phyloP scores from a whole-genome alignment of 78 protist species.

The Isochrysis galbana region DNA sequence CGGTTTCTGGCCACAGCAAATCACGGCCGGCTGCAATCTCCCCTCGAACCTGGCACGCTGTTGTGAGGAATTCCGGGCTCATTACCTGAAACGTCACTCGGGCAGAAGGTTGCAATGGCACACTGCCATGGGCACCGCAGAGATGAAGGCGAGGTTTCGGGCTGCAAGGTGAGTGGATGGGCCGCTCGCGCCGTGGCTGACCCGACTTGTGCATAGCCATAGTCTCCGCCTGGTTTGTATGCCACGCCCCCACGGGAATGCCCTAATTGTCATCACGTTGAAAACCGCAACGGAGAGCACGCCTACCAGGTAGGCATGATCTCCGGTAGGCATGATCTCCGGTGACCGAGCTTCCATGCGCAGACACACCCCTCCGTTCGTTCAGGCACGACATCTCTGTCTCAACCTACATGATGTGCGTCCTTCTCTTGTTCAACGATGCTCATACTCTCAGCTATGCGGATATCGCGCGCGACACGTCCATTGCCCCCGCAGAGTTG shows the following conservation, averaged over 20 bases:
- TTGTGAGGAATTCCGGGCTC: slow-evolving; percentile 62
- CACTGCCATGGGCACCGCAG: slow-evolving; percentile 85
- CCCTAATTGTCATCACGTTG: too few relatives aligned
- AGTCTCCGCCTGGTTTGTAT: too few relatives aligned
- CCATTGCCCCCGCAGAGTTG: slow-evolving; percentile 44
- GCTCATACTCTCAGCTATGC: background rate
- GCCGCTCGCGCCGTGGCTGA: too few relatives aligned
- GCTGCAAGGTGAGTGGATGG: too few relatives aligned
- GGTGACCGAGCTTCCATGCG: too few relatives aligned
- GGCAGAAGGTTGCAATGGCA: slow-evolving; percentile 90
- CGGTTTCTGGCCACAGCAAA: slow-evolving; percentile 85
- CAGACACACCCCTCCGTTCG: too few relatives aligned
- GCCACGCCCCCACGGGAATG: too few relatives aligned
- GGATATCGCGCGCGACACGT: slow-evolving; percentile 42
- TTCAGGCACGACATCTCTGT: slow-evolving; percentile 24
- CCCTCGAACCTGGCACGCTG: background rate
- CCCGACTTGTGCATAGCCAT: too few relatives aligned
- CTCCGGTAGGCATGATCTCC: too few relatives aligned
- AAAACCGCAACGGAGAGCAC: too few relatives aligned
- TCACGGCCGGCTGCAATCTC: slow-evolving; percentile 52
- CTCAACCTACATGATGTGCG: slow-evolving; percentile 79
- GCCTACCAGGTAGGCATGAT: too few relatives aligned
- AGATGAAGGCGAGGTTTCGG: slow-evolving; percentile 72
- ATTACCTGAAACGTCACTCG: slow-evolving; percentile 73
- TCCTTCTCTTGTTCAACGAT: slow-evolving; percentile 74